phyloP scores from a whole-genome alignment of 2,329 filamentous ascomycete species.

The Coccinonectria pachysandricola region DNA sequence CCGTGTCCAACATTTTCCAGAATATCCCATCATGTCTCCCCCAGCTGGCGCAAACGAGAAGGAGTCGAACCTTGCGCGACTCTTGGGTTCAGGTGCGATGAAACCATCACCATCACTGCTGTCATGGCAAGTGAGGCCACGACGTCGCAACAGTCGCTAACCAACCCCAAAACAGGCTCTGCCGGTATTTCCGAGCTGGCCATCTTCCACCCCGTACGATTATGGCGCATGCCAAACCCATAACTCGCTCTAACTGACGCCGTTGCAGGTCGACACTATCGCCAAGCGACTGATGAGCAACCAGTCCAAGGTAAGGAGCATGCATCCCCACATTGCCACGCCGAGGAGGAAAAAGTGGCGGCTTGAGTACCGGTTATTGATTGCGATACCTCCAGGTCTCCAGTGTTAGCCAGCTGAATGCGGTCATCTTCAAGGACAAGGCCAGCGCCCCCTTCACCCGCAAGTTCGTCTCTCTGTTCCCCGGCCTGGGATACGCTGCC shows the following conservation, averaged over 20 bases:
- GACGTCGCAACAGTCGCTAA: slow-evolving; percentile 9
- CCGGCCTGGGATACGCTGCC: slow-evolving; percentile 91
- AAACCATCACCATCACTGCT: slow-evolving; percentile 2
- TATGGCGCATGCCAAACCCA: slow-evolving; percentile 7
- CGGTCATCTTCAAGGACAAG: slow-evolving; percentile 88
- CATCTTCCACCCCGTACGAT: slow-evolving; percentile 77
- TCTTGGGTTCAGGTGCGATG: slow-evolving; percentile 75
- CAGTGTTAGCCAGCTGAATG: slow-evolving; percentile 56
- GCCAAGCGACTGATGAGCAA: slow-evolving; percentile 99
- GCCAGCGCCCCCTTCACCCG: slow-evolving; percentile 56
- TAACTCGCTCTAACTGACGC: too few relatives aligned
- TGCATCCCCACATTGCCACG: slow-evolving; percentile 32
- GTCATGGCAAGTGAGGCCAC: neutral
- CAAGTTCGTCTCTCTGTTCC: slow-evolving; percentile 95
- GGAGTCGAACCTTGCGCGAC: slow-evolving; percentile 80
- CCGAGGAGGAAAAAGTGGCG: slow-evolving; percentile 8
- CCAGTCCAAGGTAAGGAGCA: slow-evolving; percentile 55
- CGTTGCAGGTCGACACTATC: slow-evolving; percentile 91
- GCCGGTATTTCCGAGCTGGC: slow-evolving; percentile 89
- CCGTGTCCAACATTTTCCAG: too few relatives aligned
- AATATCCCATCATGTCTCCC: slow-evolving; percentile 53
- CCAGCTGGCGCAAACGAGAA: slow-evolving; percentile 48
- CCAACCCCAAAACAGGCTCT: slow-evolving; percentile 49
- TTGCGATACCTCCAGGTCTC: slow-evolving; percentile 19
- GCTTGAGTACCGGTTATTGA: too few relatives aligned